Percentiles rank a stretch among this genome's conserved stretches.
These are phyloP conservation scores for Umbelopsis sp. DNA, from an alignment of 192 early-diverging fungal species.

Conservation along the genomic window DNA sequence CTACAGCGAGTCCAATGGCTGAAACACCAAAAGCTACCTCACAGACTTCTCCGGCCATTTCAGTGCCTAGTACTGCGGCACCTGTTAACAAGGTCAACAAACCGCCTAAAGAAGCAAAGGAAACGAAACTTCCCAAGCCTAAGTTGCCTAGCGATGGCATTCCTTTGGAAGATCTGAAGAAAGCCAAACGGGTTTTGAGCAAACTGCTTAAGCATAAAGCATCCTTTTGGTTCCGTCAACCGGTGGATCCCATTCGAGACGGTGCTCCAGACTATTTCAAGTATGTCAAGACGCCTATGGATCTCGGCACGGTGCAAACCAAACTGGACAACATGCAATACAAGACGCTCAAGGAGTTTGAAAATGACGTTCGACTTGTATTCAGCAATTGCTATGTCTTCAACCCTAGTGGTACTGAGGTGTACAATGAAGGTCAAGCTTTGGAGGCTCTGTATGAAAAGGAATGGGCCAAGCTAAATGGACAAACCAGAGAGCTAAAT, in stretches of 20 bases:
- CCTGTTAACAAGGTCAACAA: slow-evolving; percentile 14
- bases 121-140: slow-evolving; percentile 7
- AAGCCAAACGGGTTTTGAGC: slow-evolving; percentile 42
- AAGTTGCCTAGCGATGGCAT: slow-evolving; percentile 28
- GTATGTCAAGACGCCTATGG: slow-evolving; percentile 65
- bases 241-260: slow-evolving; percentile 61
- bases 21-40: slow-evolving; percentile 36
- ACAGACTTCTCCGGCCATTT: slow-evolving; percentile 29
- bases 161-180: slow-evolving; percentile 35
- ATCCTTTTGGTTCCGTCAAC: slow-evolving; percentile 60
- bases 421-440: slow-evolving; percentile 61
- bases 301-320: slow-evolving; percentile 46
- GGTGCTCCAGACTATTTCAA: slow-evolving; percentile 62
- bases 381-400: slow-evolving; percentile 63
- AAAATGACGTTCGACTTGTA: slow-evolving; percentile 57
- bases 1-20: slow-evolving; percentile 7
- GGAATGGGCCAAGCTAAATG: slow-evolving; percentile 41
- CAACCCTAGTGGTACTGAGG: slow-evolving; percentile 62
- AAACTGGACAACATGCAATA: slow-evolving; percentile 51
- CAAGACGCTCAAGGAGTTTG: slow-evolving; percentile 43
- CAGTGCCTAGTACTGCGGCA: slow-evolving; percentile 28
- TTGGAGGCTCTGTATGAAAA: slow-evolving; percentile 58
- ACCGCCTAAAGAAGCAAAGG: slow-evolving; percentile 1
- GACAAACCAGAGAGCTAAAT: slow-evolving; percentile 42
- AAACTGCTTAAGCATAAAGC: slow-evolving; percentile 50